These are phyloP conservation scores for Sporothrix schenckii DNA, from an alignment of 2,329 filamentous ascomycete species.

Conservation along the genomic window DNA sequence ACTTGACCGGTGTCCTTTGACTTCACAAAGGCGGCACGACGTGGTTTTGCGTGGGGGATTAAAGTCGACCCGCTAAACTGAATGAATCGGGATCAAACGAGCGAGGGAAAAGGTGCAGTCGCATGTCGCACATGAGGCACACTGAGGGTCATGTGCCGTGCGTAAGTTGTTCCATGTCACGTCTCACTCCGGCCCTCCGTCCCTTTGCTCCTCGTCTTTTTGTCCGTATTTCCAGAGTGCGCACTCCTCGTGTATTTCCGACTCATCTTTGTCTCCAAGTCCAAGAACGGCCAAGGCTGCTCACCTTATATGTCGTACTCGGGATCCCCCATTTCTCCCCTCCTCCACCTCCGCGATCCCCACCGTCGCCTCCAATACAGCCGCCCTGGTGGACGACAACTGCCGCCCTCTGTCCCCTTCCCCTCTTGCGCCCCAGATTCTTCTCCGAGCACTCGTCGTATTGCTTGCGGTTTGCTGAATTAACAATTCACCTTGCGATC, in stretches of 20 bases:
- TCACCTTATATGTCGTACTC: not conserved
- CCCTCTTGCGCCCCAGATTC: not conserved
- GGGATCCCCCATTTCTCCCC: not conserved
- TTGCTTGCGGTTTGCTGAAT: too few species aligned
- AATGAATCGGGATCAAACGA: slow-evolving; percentile 23
- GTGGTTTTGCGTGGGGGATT: not conserved
- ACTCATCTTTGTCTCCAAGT: not conserved
- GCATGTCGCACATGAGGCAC: not conserved
- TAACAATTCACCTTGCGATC: too few species aligned
- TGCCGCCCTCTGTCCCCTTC: slow-evolving; percentile 1
- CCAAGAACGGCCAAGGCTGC: not conserved
- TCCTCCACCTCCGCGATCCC: not conserved
- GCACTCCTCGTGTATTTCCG: not conserved
- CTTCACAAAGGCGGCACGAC: not conserved
- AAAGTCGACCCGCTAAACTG: slow-evolving; percentile 6
- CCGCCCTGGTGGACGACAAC: slow-evolving; percentile 17
- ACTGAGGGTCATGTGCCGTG: not conserved
- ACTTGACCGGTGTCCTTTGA: too few species aligned
- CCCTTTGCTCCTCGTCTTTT: not conserved
- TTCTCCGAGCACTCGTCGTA: too few species aligned
- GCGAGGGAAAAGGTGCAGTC: not conserved
- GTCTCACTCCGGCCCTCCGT: too few species aligned
- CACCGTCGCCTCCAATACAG: slow-evolving; percentile 22
- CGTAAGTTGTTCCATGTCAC: too few species aligned
- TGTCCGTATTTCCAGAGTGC: slow-evolving; percentile 27